Evolutionary conservation across 495 filamentous ascomycete species (phyloP).

Genomic region (Cercophora newfieldiana): DNA sequence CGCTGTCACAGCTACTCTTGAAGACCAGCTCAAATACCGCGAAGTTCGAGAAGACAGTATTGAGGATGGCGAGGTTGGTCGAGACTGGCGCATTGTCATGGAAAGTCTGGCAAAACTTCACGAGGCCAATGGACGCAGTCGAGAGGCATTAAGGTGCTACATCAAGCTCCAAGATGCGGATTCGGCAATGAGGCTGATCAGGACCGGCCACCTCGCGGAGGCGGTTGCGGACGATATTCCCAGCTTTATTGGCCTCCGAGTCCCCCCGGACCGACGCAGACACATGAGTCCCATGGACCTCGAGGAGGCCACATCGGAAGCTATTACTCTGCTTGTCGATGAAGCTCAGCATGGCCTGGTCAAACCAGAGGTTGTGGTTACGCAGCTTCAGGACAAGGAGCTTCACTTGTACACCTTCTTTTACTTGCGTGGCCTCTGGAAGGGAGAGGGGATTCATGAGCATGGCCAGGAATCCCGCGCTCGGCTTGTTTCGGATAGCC

Average conservation of each 20-base stretch:
- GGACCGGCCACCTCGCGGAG: constrained; percentile 79
- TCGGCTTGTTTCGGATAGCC: constrained; percentile 57
- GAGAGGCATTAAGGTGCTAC: constrained; percentile 83
- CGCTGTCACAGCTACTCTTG: constrained; percentile 66
- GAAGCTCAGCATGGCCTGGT: constrained; percentile 89
- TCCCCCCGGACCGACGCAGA: constrained; percentile 69
- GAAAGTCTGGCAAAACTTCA: constrained; percentile 81
- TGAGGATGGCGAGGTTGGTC: constrained; percentile 61
- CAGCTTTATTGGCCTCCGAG: constrained; percentile 80
- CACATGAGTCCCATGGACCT: constrained; percentile 68
- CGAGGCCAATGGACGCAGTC: constrained; percentile 72
- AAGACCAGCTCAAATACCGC: constrained; percentile 68
- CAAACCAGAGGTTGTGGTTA: constrained; percentile 71
- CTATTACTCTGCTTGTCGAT: constrained; percentile 81
- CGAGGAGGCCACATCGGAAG: constrained; percentile 73
- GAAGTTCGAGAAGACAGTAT: constrained; percentile 68
- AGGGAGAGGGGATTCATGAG: constrained; percentile 57
- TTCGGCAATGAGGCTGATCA: constrained; percentile 78
- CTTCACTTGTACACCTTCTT: constrained; percentile 80
- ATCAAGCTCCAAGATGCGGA: constrained; percentile 91
- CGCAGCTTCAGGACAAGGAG: constrained; percentile 62
- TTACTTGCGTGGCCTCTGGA: constrained; percentile 86
- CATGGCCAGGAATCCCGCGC: constrained; percentile 45
- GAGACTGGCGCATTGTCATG: constrained; percentile 83
- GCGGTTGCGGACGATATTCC: constrained; percentile 85